Evolutionary conservation across 305 asterid genomes (phyloP).

Genomic region (Plantago coronopus): DNA sequence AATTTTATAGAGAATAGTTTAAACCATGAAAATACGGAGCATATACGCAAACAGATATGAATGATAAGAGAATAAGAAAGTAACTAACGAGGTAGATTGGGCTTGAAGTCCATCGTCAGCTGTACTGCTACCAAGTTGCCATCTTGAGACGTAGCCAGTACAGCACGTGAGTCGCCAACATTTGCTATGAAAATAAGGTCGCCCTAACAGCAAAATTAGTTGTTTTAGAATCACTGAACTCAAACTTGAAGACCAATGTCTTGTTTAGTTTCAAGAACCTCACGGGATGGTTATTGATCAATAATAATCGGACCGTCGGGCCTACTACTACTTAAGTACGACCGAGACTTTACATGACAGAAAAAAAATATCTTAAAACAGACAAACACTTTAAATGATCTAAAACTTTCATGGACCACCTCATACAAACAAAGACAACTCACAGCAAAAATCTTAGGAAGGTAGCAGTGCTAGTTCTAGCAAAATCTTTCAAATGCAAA

Average conservation of each 20-base stretch:
- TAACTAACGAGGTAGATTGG: constrained; percentile 78
- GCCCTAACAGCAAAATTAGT: constrained; percentile 46
- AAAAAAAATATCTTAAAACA: constrained; percentile 5
- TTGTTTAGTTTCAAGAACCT: too few relatives aligned
- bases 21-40: not conserved
- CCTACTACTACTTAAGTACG: not conserved
- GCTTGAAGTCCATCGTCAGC: constrained; percentile 88
- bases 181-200: constrained; percentile 63
- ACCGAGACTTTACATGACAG: not conserved
- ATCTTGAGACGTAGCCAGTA: constrained; percentile 59
- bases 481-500: too few relatives aligned
- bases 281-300: too few relatives aligned
- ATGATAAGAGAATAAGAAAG: not conserved
- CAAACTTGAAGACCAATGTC: not conserved
- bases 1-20: not conserved
- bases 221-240: not conserved
- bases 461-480: too few relatives aligned
- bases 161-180: constrained; percentile 96
- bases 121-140: constrained; percentile 69
- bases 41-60: not conserved
- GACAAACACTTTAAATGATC: constrained; percentile 22
- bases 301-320: constrained; percentile 4
- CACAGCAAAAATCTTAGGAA: too few relatives aligned
- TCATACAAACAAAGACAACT: constrained; percentile 6
- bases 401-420: constrained; percentile 24